Conservation (phyloP, 2,329 filamentous ascomycete genomes). For the Zalaria obscura region DNA sequence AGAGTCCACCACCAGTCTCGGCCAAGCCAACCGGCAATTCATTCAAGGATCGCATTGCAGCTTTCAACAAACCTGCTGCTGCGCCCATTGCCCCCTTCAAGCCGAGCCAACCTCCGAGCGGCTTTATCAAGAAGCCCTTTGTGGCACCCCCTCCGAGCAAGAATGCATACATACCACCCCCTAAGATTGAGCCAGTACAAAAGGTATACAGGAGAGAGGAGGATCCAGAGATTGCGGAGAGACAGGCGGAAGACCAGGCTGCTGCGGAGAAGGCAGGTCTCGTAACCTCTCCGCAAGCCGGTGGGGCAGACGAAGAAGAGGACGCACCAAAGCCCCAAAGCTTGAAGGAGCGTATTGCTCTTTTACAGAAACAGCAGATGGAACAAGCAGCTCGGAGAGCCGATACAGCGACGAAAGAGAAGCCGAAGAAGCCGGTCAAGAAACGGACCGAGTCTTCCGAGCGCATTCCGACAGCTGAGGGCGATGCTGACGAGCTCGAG, state of each 20-base stretch:
- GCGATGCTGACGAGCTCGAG: constrained; percentile 22
- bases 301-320: constrained; percentile 44
- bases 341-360: constrained; percentile 86
- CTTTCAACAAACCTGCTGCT: constrained; percentile 83
- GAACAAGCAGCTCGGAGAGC: constrained; percentile 77
- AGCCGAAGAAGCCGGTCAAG: constrained; percentile 61
- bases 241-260: constrained; percentile 50
- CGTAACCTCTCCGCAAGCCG: constrained; percentile 16
- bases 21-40: constrained; percentile 65
- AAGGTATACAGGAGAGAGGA: constrained; percentile 80
- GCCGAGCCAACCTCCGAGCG: constrained; percentile 49
- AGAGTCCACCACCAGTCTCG: constrained; percentile 48
- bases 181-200: constrained; percentile 50
- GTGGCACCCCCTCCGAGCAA: constrained; percentile 88
- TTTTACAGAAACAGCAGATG: constrained; percentile 84
- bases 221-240: constrained; percentile 52
- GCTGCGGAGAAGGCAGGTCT: constrained; percentile 57
- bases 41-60: constrained; percentile 90
- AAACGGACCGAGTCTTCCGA: constrained; percentile 42
- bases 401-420: constrained; percentile 66
- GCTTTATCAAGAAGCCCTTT: constrained; percentile 93
- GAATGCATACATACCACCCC: constrained; percentile 75
- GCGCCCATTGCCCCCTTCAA: constrained; percentile 85
- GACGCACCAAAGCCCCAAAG: constrained; percentile 85
- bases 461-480: constrained; percentile 18